Conservation (phyloP, 2,329 filamentous ascomycete species). For the Curvularia spicifera region DNA sequence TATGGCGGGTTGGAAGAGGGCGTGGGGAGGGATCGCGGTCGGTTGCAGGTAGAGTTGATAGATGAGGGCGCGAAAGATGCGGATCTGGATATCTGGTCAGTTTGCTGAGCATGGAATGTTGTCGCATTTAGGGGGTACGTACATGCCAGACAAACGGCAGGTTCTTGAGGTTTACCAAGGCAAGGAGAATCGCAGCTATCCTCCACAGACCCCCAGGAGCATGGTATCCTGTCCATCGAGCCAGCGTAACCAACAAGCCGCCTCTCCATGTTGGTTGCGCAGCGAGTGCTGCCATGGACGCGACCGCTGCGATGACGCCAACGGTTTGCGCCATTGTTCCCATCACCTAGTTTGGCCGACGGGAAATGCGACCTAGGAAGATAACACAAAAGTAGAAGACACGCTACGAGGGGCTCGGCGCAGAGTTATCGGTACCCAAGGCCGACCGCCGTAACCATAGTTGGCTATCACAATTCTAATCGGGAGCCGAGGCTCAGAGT, state of each 20-base stretch:
- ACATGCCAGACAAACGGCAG: slow-evolving; percentile 79
- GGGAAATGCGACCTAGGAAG: not conserved
- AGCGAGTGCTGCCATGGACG: slow-evolving; percentile 32
- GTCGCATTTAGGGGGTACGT: slow-evolving; percentile 23
- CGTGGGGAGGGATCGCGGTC: slow-evolving; percentile 58
- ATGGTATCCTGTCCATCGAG: slow-evolving; percentile 38
- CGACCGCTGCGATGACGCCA: slow-evolving; percentile 30
- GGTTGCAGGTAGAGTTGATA: slow-evolving; percentile 57
- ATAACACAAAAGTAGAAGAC: not conserved
- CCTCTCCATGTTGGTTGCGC: slow-evolving; percentile 31
- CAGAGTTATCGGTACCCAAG: not conserved
- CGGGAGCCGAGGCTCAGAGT: slow-evolving; percentile 14
- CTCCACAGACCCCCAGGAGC: slow-evolving; percentile 46
- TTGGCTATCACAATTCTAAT: slow-evolving; percentile 3
- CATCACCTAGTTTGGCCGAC: slow-evolving; percentile 14
- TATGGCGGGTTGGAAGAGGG: slow-evolving; percentile 75
- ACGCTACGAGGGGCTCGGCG: not conserved
- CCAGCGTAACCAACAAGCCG: slow-evolving; percentile 20
- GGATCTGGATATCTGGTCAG: slow-evolving; percentile 44
- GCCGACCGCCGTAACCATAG: not conserved
- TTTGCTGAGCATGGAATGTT: not conserved
- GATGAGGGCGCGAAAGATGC: slow-evolving; percentile 55
- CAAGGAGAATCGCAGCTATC: slow-evolving; percentile 43
- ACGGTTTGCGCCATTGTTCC: slow-evolving; percentile 28
- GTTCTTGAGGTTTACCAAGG: slow-evolving; percentile 71